A percentile compares a stretch with the other conserved stretches of the same genome.
phyloP scores from a whole-genome alignment of 169 alveolate species.

The Toxoplasma gondii region DNA sequence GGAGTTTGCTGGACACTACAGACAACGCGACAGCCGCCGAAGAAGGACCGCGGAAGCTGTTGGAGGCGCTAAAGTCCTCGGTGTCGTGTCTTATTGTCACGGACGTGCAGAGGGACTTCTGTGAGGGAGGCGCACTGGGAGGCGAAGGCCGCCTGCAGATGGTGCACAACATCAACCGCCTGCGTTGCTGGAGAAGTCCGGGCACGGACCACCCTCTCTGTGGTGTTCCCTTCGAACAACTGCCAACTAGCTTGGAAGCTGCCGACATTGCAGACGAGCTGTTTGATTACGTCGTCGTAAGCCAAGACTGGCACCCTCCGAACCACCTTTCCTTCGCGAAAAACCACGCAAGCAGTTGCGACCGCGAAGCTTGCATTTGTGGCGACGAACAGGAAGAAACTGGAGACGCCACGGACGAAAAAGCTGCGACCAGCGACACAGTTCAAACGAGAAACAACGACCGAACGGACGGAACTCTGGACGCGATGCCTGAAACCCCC shows the following conservation, averaged over 20 bases:
- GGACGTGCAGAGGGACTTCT: conserved; percentile 61
- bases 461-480: not conserved
- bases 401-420: conserved; percentile 12
- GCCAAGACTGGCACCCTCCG: conserved; percentile 63
- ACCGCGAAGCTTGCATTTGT: conserved; percentile 38
- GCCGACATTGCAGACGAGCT: not conserved
- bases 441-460: not conserved
- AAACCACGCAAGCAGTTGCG: conserved; percentile 36
- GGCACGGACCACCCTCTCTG: not conserved
- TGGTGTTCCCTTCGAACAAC: not conserved
- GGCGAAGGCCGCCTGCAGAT: conserved; percentile 26
- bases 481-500: not conserved
- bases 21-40: not conserved
- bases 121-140: conserved; percentile 61
- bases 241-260: not conserved
- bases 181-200: conserved; percentile 22
- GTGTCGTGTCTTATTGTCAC: conserved; percentile 44
- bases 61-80: not conserved
- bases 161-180: conserved; percentile 28
- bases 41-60: not conserved
- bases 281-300: conserved; percentile 46
- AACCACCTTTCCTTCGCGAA: conserved; percentile 58
- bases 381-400: not conserved
- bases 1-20: no score
- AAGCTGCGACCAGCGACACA: not conserved